A percentile compares a stretch with the other conserved stretches of the same genome.
Evolutionary conservation across 2,329 filamentous ascomycete species (phyloP).

Genomic region (Fusarium bulbicola): DNA sequence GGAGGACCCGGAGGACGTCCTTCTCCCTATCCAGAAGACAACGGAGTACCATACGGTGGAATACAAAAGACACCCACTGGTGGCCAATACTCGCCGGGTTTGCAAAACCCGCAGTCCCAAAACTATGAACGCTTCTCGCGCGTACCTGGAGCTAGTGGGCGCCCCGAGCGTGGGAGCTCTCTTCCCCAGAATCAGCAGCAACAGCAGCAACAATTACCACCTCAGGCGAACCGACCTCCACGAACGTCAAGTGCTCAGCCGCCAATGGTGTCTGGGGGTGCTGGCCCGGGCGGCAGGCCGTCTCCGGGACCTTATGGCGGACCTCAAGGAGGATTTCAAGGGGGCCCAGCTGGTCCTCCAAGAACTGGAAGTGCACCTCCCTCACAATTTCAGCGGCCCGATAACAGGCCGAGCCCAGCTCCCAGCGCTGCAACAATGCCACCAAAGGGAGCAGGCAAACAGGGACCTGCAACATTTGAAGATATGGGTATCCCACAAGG

Average conservation of each 20-base stretch:
- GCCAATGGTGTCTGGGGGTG: slow-evolving; percentile 27
- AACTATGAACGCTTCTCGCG: slow-evolving; percentile 46
- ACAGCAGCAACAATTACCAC: slow-evolving; percentile 14
- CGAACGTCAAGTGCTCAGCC: slow-evolving; percentile 39
- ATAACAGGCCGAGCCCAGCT: slow-evolving; percentile 43
- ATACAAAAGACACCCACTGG: slow-evolving; percentile 41
- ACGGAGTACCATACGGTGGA: slow-evolving; percentile 42
- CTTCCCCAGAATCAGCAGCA: slow-evolving; percentile 39
- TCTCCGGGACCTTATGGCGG: slow-evolving; percentile 35
- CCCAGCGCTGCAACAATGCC: slow-evolving; percentile 49
- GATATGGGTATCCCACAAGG: slow-evolving; percentile 94
- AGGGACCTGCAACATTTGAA: slow-evolving; percentile 95
- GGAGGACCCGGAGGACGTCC: slow-evolving; percentile 37
- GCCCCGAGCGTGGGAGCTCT: slow-evolving; percentile 48
- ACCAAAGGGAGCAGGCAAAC: slow-evolving; percentile 55
- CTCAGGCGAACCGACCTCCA: slow-evolving; percentile 24
- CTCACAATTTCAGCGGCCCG: slow-evolving; percentile 42
- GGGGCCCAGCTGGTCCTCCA: slow-evolving; percentile 24
- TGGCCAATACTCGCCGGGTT: slow-evolving; percentile 33
- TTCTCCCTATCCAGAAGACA: slow-evolving; percentile 40
- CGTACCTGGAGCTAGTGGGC: slow-evolving; percentile 44
- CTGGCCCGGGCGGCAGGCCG: slow-evolving; percentile 36
- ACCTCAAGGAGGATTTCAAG: slow-evolving; percentile 28
- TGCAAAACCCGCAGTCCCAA: slow-evolving; percentile 32
- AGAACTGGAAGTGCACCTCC: slow-evolving; percentile 53